Base-by-base conservation (phyloP, 2,329 filamentous ascomycete genomes). In the Penicillium sp. region DNA sequence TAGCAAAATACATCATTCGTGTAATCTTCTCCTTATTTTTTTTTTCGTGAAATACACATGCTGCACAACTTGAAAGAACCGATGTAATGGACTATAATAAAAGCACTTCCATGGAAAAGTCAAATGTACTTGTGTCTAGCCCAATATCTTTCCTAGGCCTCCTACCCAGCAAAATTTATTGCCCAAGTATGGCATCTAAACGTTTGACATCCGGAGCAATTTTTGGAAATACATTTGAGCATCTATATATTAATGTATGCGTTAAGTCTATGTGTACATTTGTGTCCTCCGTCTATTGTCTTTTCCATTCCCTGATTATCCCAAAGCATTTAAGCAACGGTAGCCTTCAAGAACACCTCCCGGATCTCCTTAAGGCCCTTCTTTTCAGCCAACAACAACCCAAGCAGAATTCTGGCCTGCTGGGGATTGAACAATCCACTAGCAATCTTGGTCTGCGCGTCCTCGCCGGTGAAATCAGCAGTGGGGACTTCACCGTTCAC, bases 1-100 rank as follows among this genome's bases (percentile, higher is more conserved):
- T 73, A 70, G 68, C 64, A 66, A 67, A 63, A 60, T 61, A 68
- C 67, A 66, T 72, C 64, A 65, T 65, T 62, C 64, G 63, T 65
- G 63, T 66, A 63, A 65, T 65, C 66, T 65, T 65, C 63, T 62
- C 63, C 62, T 57, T 68, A 49, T 65, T 61, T 64, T 21, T 21
- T 21, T 21, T 61, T 64, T 46, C 32, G 25, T 40, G 44, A 47
- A 52, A 37, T 54, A 21, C 29, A 50, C 45, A 54, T 37, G 45
- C 38, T 49, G 48, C 31, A 29, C 23, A 18, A 29, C 21, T 51
- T 27, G n/a, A 46, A 35, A 37, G 8, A 32, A 34, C 13, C 1
- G 6, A 18, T 45, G 6, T 21, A 21, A n/a, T 35, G 21, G 31
- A 50, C 13, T 38, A 25, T 32, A n/a, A 9, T 29, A 13, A 25